A percentile compares a stretch with the other conserved stretches of the same genome.
Conservation (phyloP, 495 filamentous ascomycete species). For the Geoglossum glabrum region DNA sequence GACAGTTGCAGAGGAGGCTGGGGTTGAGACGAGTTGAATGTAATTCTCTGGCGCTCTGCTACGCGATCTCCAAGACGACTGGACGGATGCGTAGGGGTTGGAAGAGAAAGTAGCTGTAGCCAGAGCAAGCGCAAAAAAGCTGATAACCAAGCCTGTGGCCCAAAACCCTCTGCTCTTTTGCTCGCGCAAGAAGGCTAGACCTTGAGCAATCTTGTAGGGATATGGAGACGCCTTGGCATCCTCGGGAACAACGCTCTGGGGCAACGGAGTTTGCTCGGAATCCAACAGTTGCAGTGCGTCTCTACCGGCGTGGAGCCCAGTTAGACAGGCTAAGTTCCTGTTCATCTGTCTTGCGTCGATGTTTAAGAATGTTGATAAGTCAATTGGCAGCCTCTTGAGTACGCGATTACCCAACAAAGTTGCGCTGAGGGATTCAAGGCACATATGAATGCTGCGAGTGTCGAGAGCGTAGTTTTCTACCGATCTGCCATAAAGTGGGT, state of each 20-base stretch:
- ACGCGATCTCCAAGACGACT: neutral
- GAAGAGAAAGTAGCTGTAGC: neutral
- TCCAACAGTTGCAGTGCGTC: neutral
- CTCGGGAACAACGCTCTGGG: neutral
- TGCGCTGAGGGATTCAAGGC: slow-evolving; percentile 34
- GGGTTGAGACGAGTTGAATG: neutral
- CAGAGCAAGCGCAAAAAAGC: neutral
- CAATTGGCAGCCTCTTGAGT: slow-evolving; percentile 44
- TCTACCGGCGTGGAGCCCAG: slow-evolving; percentile 20
- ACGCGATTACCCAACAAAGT: slow-evolving; percentile 29
- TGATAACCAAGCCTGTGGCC: neutral
- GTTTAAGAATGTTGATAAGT: slow-evolving; percentile 49
- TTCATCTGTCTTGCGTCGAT: slow-evolving; percentile 58
- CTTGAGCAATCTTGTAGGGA: neutral
- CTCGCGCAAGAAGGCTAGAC: neutral
- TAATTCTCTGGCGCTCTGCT: neutral
- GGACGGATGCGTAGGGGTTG: neutral
- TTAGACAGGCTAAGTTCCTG: slow-evolving; percentile 48
- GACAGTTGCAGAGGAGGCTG: neutral
- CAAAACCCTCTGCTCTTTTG: neutral
- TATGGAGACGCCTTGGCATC: neutral
- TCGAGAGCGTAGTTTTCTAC: slow-evolving; percentile 28
- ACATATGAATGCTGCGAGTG: slow-evolving; percentile 41
- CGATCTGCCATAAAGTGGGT: slow-evolving; percentile 23
- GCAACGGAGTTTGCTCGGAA: neutral